Evolutionary conservation across 352 stramenopile species (phyloP).

Genomic region (Pythium aristosporum): DNA sequence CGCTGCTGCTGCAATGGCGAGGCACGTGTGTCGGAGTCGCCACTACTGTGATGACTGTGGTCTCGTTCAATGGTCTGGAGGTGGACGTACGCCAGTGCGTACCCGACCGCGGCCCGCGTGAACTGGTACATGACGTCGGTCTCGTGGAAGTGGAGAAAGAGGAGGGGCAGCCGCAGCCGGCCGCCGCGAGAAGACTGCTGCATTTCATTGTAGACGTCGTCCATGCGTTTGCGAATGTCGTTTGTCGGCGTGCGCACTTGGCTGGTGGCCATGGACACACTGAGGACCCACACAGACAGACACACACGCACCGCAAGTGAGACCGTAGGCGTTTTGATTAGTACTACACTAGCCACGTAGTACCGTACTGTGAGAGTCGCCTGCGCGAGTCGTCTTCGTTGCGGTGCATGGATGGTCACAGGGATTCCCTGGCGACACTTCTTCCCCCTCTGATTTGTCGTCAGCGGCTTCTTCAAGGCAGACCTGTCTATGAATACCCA

Average conservation of each 20-base stretch:
- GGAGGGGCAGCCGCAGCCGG: constrained; percentile 54
- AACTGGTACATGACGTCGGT: constrained; percentile 77
- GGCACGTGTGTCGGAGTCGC: constrained; percentile 1
- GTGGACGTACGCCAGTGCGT: constrained; percentile 60
- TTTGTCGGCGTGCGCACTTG: constrained; percentile 18
- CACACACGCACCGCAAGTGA: not conserved
- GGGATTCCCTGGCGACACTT: not conserved
- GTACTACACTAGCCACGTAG: no score
- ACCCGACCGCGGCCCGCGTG: constrained; percentile 61
- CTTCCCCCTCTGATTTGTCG: no score
- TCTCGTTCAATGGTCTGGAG: constrained; percentile 54
- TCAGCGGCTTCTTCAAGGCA: no score
- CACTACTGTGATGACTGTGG: constrained; percentile 10
- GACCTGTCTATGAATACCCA: not conserved
- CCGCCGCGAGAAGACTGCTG: constrained; percentile 46
- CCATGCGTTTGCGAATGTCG: constrained; percentile 36
- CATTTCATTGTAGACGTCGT: constrained; percentile 75
- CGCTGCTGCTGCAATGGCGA: constrained; percentile 24
- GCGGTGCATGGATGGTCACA: no score
- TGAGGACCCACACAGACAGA: not conserved
- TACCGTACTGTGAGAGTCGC: no score
- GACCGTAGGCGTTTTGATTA: not conserved
- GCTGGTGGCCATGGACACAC: constrained; percentile 4
- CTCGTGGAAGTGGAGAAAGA: constrained; percentile 71
- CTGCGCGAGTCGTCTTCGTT: no score